These are phyloP conservation scores for Fusarium circinatum DNA, from an alignment of 2,329 filamentous ascomycete species.

Conservation along the genomic window DNA sequence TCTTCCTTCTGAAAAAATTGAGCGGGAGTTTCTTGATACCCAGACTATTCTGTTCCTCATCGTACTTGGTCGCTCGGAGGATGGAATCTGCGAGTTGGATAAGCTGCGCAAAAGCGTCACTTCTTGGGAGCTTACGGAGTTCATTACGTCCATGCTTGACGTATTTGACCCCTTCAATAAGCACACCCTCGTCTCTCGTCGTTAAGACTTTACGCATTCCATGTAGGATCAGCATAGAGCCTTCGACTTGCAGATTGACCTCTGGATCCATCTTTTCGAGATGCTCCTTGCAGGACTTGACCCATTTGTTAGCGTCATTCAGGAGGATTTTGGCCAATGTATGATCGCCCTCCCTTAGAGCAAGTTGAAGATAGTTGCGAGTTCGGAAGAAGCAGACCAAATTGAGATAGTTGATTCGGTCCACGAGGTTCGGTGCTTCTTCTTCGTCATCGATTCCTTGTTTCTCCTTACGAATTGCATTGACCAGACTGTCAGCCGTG, in stretches of 20 bases:
- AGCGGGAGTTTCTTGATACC: background rate
- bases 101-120: conserved; percentile 6
- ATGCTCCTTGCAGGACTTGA: conserved; percentile 3
- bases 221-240: conserved; percentile 18
- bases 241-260: conserved; percentile 4
- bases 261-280: conserved; percentile 21
- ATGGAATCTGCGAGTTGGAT: background rate
- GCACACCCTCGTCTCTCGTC: background rate
- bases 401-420: conserved; percentile 34
- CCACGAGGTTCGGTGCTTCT: background rate
- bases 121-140: background rate
- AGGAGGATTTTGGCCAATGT: conserved; percentile 7
- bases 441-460: background rate
- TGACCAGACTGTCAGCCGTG: conserved; percentile 7
- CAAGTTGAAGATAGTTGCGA: conserved; percentile 23
- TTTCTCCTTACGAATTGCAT: background rate
- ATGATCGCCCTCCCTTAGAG: background rate
- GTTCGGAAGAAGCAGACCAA: conserved; percentile 25
- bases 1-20: background rate
- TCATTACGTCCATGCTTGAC: background rate
- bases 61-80: background rate
- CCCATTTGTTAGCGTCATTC: conserved; percentile 13
- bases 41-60: background rate
- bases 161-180: background rate
- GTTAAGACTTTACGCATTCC: conserved; percentile 4